These are phyloP conservation scores for Lactarius deliciosus DNA, from an alignment of 768 basidiomycete species.

Conservation along the genomic window DNA sequence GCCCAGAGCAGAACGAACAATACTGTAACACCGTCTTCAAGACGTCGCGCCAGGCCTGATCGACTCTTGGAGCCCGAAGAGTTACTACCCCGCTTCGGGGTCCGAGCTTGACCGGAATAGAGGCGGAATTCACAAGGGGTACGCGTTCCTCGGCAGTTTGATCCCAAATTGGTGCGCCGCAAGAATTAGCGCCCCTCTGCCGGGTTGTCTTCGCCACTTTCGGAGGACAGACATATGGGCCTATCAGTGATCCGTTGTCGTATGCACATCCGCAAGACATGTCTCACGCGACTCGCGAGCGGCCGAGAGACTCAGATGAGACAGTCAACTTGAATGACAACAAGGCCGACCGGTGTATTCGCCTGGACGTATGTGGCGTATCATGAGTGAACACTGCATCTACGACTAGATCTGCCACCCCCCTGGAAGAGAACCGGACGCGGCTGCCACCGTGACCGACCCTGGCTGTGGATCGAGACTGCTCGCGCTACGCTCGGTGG, in stretches of 20 bases:
- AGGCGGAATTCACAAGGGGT: background rate
- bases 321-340: background rate
- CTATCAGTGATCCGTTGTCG: background rate
- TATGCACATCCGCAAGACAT: background rate
- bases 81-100: background rate
- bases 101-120: background rate
- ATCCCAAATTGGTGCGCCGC: background rate
- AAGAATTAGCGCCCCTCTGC: background rate
- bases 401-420: slow-evolving; percentile 27
- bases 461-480: background rate
- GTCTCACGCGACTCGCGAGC: background rate
- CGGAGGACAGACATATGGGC: background rate
- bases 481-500: background rate
- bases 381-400: background rate
- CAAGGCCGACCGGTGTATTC: background rate
- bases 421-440: slow-evolving; percentile 3
- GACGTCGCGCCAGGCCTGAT: background rate
- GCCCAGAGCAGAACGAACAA: too few species aligned
- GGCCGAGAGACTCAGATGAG: too few species aligned
- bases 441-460: background rate
- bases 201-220: background rate
- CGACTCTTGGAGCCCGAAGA: background rate
- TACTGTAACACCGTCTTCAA: too few species aligned
- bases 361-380: background rate
- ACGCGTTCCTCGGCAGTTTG: background rate